These are phyloP conservation scores for Marchantia paleacea DNA, from an alignment of 225 moss, liverwort and hornwort species.

Conservation along the genomic window DNA sequence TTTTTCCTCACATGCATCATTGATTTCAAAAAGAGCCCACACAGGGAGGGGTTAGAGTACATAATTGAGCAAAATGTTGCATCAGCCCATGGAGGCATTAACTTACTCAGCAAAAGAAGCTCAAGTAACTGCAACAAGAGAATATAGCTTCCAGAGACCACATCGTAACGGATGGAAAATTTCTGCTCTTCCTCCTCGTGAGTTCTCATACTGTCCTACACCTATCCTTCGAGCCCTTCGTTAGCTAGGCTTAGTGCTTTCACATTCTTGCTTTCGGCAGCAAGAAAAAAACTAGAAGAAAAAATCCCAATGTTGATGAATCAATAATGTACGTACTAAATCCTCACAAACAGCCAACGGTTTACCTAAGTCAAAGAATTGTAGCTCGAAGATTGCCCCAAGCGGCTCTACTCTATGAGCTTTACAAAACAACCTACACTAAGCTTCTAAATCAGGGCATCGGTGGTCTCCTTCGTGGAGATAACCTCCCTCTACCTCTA, in stretches of 20 bases:
- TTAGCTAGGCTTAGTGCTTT: constrained; percentile 9
- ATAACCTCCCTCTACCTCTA: constrained; percentile 47
- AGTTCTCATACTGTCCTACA: constrained; percentile 13
- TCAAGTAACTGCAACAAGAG: constrained; percentile 16
- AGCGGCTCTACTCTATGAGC: constrained; percentile 7
- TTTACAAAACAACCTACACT: constrained; percentile 21
- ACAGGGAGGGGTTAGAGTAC: not conserved
- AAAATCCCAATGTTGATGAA: constrained; percentile 24
- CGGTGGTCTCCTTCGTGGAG: constrained; percentile 37
- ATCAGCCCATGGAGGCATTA: constrained; percentile 7
- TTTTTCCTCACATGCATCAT: not conserved
- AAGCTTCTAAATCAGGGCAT: constrained; percentile 15
- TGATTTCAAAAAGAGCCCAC: not conserved
- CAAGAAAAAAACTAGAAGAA: not conserved
- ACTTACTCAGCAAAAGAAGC: constrained; percentile 8
- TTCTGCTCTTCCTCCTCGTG: constrained; percentile 9
- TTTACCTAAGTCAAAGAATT: constrained; percentile 24
- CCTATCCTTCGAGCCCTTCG: constrained; percentile 18
- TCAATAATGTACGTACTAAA: constrained; percentile 26
- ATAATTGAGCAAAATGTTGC: constrained; percentile 3
- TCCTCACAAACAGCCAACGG: constrained; percentile 22
- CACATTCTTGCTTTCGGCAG: not conserved
- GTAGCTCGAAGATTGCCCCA: constrained; percentile 11
- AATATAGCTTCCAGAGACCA: not conserved
- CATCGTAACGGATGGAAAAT: constrained; percentile 10